These are phyloP conservation scores for Trapa bicornis DNA, from an alignment of 345 rosid species.

Conservation along the genomic window DNA sequence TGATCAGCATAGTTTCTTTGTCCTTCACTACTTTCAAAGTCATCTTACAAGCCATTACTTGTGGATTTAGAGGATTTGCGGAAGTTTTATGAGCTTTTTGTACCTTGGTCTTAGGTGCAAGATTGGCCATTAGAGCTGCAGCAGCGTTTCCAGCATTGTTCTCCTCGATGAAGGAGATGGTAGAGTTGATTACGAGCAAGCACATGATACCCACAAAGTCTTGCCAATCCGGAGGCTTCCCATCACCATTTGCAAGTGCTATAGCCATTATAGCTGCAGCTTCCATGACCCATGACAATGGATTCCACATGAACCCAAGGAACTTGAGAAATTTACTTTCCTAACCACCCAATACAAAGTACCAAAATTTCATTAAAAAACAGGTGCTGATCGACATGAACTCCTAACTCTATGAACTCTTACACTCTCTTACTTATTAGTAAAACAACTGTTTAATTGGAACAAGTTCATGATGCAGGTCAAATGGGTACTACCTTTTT, in stretches of 20 bases:
- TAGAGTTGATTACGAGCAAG: slow-evolving; percentile 65
- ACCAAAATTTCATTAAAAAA: background rate
- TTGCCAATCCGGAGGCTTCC: slow-evolving; percentile 73
- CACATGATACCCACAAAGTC: slow-evolving; percentile 61
- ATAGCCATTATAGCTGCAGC: slow-evolving; percentile 85
- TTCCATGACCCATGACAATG: slow-evolving; percentile 90
- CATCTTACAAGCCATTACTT: background rate
- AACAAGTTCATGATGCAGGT: background rate
- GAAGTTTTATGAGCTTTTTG: background rate
- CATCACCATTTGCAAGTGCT: slow-evolving; percentile 58
- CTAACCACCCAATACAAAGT: slow-evolving; percentile 11
- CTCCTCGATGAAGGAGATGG: slow-evolving; percentile 72
- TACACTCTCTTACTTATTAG: no score
- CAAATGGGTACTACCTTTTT: background rate
- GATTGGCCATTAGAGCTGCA: slow-evolving; percentile 76
- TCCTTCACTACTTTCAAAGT: no score
- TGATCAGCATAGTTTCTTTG: background rate
- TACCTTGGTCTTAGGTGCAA: slow-evolving; percentile 69
- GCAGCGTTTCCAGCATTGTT: slow-evolving; percentile 91
- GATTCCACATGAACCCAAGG: slow-evolving; percentile 90
- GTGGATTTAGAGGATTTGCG: no score
- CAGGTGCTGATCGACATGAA: background rate
- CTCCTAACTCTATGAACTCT: no score
- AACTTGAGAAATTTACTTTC: slow-evolving; percentile 73
- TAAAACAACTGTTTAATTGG: background rate